Evolutionary conservation across 2,329 filamentous ascomycete species (phyloP), one percentile per base, ranked within the genome.

Genomic region (Fusarium tuaranense): DNA sequence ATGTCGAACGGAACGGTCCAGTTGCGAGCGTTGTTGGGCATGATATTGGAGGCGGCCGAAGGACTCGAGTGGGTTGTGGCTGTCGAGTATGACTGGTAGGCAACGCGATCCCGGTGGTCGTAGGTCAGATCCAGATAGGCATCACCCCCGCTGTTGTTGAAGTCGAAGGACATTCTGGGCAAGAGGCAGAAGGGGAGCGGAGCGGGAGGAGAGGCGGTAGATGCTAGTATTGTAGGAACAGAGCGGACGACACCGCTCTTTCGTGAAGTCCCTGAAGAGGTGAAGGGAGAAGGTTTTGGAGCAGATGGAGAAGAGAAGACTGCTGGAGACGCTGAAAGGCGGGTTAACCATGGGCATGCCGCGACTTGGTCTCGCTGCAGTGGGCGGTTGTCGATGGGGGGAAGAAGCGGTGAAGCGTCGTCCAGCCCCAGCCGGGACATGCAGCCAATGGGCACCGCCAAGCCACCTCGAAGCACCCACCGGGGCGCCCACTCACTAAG

Each of bases 81-180:
- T 36, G 78, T 76, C 70, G 76, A 72, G 63, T 79, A 77, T 20
- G 76, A 70, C 71, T 78, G 76, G 76, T 78, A 85, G 63, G 84
- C 86, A 82, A 85, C 86, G 74, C 87, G 86, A 80, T 89, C 89
- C 80, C 87, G 87, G 79, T 87, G 87, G 81, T 92, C 88, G 84
- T 88, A 92, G 78, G 84, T 87, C 80, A 92, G 85, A 80, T 92
- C 90, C 80, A 92, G 81, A 80, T 92, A 87, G 81, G 86, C 88
- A 82, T 92, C 89, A 83, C 86, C 87, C 80, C 83, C 82, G 83
- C 86, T 86, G 81, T 86, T 85, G 81, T 88, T 88, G 85, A 89
- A 92, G 81, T 91, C 88, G 86, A 89, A 88, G 84, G 87, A 88
- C 90, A 86, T 86, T 80, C 81, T 86, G 82, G 78, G 76, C 77